A percentile compares a stretch with the other conserved stretches of the same genome.
These are phyloP conservation scores for Neospermospora avenae DNA, from an alignment of 2,329 filamentous ascomycete genomes.

Conservation along the genomic window DNA sequence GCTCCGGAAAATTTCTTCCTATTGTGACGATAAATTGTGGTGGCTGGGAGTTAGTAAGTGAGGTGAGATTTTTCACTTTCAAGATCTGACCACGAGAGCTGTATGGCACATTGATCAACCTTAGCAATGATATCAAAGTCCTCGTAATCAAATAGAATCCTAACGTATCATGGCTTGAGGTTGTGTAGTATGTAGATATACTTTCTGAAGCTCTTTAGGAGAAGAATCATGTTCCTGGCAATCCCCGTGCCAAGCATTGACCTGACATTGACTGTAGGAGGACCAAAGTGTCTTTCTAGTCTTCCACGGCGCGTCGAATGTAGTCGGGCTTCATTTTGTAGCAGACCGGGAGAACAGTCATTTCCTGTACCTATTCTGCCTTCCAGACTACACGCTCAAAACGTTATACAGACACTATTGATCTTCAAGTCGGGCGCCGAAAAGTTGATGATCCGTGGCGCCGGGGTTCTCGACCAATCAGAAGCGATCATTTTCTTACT, in stretches of 20 bases:
- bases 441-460: slow-evolving; percentile 2
- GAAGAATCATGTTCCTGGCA: not conserved
- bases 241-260: not conserved
- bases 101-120: slow-evolving; percentile 11
- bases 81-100: not conserved
- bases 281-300: not conserved
- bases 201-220: not conserved
- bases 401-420: not conserved
- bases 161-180: not conserved
- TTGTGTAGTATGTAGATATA: not conserved
- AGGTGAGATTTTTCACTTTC: not conserved
- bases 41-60: not conserved
- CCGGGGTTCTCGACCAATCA: slow-evolving; percentile 4
- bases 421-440: not conserved
- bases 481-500: not conserved
- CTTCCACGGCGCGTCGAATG: not conserved
- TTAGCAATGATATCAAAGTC: not conserved
- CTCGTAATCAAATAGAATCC: not conserved
- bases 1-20: not conserved
- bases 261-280: not conserved
- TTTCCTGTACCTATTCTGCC: not conserved
- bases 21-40: not conserved
- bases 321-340: not conserved
- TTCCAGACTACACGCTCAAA: not conserved
- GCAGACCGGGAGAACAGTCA: not conserved